Evolutionary conservation across 768 basidiomycete species (phyloP), one percentile per base, ranked within the genome.

Genomic region (Cystobasidium tubakii): DNA sequence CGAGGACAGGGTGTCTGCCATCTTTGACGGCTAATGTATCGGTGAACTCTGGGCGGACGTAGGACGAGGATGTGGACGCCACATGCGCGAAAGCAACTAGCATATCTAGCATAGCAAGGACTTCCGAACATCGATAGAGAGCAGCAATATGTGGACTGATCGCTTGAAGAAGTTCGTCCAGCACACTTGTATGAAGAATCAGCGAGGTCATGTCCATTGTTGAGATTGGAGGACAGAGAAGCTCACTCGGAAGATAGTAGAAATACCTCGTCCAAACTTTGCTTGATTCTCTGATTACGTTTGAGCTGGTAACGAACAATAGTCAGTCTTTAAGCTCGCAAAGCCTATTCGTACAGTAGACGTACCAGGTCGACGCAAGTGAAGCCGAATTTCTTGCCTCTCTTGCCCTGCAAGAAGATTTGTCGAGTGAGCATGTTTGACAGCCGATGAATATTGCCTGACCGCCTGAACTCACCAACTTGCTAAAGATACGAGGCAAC

Each of bases 61-160:
- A 75, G 54, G 33, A 33, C 0, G 54, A 21, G 15, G 13, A 60
- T 2, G 55, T 64, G 1, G 19, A 0, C 23, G 33, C 36, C 1
- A 62, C 44, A 23, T 74, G 43, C 15, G 66, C 60, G 55, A 12
- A 53, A 1, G 27, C 87, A 86, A 89, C 89, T 1, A 98, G 81
- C 84, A 98, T 89, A 79, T 99, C 96, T 0, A 95, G 81, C 70
- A 92, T 82, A 0, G 93, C 91, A 23, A 92, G 90, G 27, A 92
- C 92, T 83, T 98, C 96, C 0, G 91, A 90, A 7, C 90, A 89
- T 73, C 90, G 89, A 83, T 95, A 95, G 29, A 99, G 83, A 46
- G 87, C 88, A 29, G 91, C 89, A 46, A 93, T 85, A 73, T 90
- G 83, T 0, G 82, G 83, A 0, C 94, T 34, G 33, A 46, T 72